Evolutionary conservation across 1,284 basidiomycete genomes (phyloP).

Genomic region (Ustilago trichophora): DNA sequence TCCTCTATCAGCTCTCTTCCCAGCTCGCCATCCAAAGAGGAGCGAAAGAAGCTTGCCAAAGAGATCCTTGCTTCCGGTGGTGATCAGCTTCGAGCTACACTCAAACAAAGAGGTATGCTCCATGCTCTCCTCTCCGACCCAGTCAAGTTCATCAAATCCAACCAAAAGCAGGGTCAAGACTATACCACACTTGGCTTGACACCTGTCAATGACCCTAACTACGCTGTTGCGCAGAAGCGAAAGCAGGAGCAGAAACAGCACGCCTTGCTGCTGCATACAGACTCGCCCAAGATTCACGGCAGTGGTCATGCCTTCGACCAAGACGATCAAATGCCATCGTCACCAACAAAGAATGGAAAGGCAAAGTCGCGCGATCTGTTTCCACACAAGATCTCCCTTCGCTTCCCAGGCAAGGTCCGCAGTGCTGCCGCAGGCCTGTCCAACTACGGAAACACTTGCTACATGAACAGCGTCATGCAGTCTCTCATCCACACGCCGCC

Average conservation of each 20-base stretch:
- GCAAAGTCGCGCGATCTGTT: conserved; percentile 30
- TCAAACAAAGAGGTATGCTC: conserved; percentile 61
- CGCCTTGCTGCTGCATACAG: conserved; percentile 30
- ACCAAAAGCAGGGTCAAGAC: conserved; percentile 39
- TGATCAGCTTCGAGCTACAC: conserved; percentile 28
- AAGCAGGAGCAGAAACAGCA: conserved; percentile 48
- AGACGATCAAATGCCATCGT: background rate
- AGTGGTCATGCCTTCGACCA: background rate
- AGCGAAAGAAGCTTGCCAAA: conserved; percentile 26
- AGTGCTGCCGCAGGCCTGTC: conserved; percentile 72
- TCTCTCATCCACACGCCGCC: conserved; percentile 93
- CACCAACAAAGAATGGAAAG: conserved; percentile 26
- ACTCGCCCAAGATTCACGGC: conserved; percentile 31
- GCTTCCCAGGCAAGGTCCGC: conserved; percentile 46
- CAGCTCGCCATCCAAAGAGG: conserved; percentile 26
- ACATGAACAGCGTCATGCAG: conserved; percentile 93
- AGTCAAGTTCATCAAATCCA: conserved; percentile 45
- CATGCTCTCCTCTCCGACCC: conserved; percentile 47
- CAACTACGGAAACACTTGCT: conserved; percentile 97
- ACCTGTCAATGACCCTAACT: conserved; percentile 42
- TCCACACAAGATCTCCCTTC: conserved; percentile 45
- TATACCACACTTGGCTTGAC: conserved; percentile 37
- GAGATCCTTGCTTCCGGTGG: conserved; percentile 21
- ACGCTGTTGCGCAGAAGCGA: conserved; percentile 31
- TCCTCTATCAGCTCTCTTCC: conserved; percentile 15